Conservation (phyloP, 2,329 filamentous ascomycete genomes). For the Aspergillus candidus region DNA sequence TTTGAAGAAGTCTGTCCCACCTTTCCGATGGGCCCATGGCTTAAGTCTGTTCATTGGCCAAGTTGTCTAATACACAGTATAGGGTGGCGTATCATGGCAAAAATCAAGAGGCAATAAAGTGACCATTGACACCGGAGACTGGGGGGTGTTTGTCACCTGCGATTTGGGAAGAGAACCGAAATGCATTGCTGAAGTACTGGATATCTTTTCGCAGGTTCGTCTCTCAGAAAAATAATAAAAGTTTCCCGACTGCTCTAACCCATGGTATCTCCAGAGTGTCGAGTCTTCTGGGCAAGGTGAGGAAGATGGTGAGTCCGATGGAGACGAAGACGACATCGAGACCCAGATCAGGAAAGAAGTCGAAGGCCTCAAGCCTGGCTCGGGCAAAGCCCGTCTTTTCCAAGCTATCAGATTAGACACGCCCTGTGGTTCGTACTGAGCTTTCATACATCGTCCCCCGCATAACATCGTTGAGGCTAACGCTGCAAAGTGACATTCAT, state of each 20-base stretch:
- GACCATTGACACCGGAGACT: slow-evolving; percentile 45
- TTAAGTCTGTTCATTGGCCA: not conserved
- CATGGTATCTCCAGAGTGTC: slow-evolving; percentile 11
- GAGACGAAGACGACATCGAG: slow-evolving; percentile 49
- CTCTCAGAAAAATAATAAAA: not conserved
- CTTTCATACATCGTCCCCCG: slow-evolving; percentile 1
- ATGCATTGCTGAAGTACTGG: slow-evolving; percentile 52
- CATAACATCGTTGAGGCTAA: slow-evolving; percentile 10
- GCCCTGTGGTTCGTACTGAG: slow-evolving; percentile 35
- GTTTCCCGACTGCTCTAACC: slow-evolving; percentile 3
- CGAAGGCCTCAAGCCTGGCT: slow-evolving; percentile 46
- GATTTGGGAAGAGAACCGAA: slow-evolving; percentile 56
- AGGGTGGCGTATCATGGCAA: slow-evolving; percentile 28
- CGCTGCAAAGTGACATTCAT: slow-evolving; percentile 42
- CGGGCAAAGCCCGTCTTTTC: slow-evolving; percentile 44
- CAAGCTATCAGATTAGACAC: slow-evolving; percentile 50
- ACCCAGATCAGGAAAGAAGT: slow-evolving; percentile 55
- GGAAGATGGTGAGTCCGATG: slow-evolving; percentile 24
- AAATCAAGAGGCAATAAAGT: slow-evolving; percentile 21
- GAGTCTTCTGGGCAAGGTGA: slow-evolving; percentile 14
- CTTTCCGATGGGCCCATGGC: not conserved
- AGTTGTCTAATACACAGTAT: slow-evolving; percentile 6
- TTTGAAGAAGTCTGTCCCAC: not conserved
- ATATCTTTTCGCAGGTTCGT: slow-evolving; percentile 52
- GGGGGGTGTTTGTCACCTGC: slow-evolving; percentile 59